phyloP scores from a whole-genome alignment of 208 protist genomes.

The Wallacemonas collosoma region DNA sequence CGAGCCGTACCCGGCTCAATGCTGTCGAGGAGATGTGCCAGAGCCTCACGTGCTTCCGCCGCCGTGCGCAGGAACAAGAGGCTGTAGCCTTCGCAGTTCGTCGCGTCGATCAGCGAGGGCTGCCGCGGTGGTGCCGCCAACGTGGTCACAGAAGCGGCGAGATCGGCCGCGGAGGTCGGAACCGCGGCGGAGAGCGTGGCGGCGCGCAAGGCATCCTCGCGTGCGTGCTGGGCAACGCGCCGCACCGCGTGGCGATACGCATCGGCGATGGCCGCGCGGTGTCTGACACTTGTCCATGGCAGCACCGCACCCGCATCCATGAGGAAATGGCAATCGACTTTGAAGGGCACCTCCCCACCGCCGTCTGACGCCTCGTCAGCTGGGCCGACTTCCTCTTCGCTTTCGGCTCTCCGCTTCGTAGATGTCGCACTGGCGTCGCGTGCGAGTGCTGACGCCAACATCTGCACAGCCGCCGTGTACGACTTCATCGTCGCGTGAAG shows the following conservation, averaged over 20 bases:
- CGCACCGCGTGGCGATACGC: constrained; percentile 47
- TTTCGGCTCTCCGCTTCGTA: too few relatives aligned
- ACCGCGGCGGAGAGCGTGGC: not conserved
- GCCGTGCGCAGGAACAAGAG: constrained; percentile 57
- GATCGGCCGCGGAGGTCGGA: not conserved
- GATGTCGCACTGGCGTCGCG: not conserved
- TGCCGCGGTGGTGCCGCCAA: constrained; percentile 17
- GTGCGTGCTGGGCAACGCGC: constrained; percentile 19
- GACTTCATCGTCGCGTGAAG: constrained; percentile 64
- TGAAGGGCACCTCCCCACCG: not conserved
- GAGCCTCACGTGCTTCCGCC: constrained; percentile 62
- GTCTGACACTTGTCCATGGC: not conserved
- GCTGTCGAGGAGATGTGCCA: constrained; percentile 45
- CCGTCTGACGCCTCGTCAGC: not conserved
- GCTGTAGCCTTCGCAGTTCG: constrained; percentile 47
- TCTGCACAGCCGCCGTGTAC: constrained; percentile 50
- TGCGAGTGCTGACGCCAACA: constrained; percentile 26
- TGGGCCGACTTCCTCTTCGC: not conserved
- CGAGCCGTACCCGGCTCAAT: constrained; percentile 37
- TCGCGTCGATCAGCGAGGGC: constrained; percentile 42
- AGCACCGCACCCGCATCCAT: constrained; percentile 13
- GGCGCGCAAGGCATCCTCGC: constrained; percentile 3
- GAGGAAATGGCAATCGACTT: constrained; percentile 1
- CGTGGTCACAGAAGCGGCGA: not conserved
- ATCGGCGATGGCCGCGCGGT: constrained; percentile 17